A percentile compares a stretch with the other conserved stretches of the same genome.
Evolutionary conservation across 352 stramenopile species (phyloP).

Genomic region (Globisporangium alternatum): DNA sequence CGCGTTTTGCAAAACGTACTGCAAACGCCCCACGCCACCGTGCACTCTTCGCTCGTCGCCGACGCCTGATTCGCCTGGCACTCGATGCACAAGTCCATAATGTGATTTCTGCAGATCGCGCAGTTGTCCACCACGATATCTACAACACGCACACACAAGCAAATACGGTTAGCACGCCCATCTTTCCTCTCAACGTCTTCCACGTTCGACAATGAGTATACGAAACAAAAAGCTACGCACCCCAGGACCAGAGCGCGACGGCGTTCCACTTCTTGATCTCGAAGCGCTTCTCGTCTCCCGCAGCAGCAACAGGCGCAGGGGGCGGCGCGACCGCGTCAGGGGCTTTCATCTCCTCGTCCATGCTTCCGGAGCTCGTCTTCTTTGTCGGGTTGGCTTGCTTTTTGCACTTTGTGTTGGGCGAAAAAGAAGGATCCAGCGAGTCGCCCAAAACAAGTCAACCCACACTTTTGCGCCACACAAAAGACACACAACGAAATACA

Average conservation of each 20-base stretch:
- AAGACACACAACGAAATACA: background rate
- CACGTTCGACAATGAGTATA: background rate
- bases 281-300: constrained; percentile 88
- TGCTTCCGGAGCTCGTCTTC: constrained; percentile 19
- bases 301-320: constrained; percentile 10
- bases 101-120: constrained; percentile 99
- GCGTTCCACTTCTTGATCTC: constrained; percentile 99
- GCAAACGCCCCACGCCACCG: constrained; percentile 84
- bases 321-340: constrained; percentile 20
- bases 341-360: constrained; percentile 79
- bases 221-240: constrained; percentile 30
- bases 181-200: background rate
- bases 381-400: background rate
- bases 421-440: constrained; percentile 1
- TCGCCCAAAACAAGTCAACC: constrained; percentile 2
- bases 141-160: constrained; percentile 19
- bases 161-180: constrained; percentile 7
- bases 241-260: constrained; percentile 99
- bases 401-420: constrained; percentile 1
- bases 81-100: constrained; percentile 99
- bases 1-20: constrained; percentile 51
- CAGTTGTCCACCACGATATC: constrained; percentile 90
- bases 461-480: constrained; percentile 1
- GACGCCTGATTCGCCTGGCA: constrained; percentile 95
- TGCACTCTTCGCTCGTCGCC: constrained; percentile 86